phyloP scores from a whole-genome alignment of 1,139 yeast species.

The Protomyces inouyei region DNA sequence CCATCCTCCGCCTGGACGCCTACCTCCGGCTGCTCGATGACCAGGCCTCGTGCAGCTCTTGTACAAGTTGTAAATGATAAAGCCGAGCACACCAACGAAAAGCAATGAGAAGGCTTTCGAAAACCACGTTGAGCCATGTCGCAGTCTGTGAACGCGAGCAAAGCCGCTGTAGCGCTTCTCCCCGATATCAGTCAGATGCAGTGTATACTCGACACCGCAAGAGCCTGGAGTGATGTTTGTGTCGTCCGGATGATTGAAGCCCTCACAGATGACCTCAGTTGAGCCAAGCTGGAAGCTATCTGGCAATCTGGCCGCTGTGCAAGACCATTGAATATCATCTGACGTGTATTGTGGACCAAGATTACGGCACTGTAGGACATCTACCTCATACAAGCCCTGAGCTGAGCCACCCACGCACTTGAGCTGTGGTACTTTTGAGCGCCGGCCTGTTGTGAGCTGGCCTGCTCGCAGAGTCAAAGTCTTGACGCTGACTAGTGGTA shows the following conservation, averaged over 20 bases:
- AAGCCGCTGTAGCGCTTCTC: slow-evolving; percentile 42
- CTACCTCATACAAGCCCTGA: slow-evolving; percentile 5
- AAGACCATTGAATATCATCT: slow-evolving; percentile 26
- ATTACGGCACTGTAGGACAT: background rate
- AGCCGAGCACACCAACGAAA: background rate
- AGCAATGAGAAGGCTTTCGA: background rate
- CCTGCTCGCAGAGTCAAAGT: background rate
- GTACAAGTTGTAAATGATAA: background rate
- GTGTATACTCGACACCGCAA: slow-evolving; percentile 17
- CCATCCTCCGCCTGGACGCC: background rate
- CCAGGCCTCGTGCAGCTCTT: background rate
- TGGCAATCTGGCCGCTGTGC: slow-evolving; percentile 11
- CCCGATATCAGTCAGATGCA: slow-evolving; percentile 18
- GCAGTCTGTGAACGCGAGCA: slow-evolving; percentile 33
- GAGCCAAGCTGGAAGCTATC: slow-evolving; percentile 15
- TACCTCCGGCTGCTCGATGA: background rate
- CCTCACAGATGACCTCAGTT: slow-evolving; percentile 26
- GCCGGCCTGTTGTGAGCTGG: background rate
- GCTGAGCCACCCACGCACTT: slow-evolving; percentile 7
- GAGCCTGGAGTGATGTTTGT: slow-evolving; percentile 8
- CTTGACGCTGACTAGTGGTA: background rate
- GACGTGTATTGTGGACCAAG: background rate
- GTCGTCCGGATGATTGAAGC: slow-evolving; percentile 4
- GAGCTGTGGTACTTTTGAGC: background rate
- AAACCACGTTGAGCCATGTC: background rate